These are phyloP conservation scores for Lathyrus oleraceus DNA, from an alignment of 306 rosid species.

Conservation along the genomic window DNA sequence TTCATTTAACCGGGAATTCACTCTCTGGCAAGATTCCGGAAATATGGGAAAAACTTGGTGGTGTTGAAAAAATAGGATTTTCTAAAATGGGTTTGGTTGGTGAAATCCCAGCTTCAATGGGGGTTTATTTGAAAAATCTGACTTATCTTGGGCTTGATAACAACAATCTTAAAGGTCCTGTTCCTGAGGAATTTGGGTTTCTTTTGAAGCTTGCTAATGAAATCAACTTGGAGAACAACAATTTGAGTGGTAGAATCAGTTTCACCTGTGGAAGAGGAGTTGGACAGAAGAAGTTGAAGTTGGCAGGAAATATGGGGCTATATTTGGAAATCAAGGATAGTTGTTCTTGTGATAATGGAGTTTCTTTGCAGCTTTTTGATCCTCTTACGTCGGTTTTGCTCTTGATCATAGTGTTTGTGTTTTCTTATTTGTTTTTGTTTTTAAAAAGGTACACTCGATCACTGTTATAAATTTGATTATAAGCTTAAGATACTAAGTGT, in stretches of 20 bases:
- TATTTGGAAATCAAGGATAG: conserved; percentile 44
- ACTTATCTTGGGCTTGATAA: conserved; percentile 72
- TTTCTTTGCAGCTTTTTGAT: conserved; percentile 43
- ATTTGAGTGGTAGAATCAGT: conserved; percentile 60
- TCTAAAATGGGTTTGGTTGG: conserved; percentile 69
- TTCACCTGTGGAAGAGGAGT: conserved; percentile 31
- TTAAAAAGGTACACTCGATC: too few species aligned
- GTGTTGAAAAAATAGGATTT: conserved; percentile 55
- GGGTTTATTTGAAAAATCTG: conserved; percentile 52
- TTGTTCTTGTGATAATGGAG: background rate
- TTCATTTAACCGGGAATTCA: conserved; percentile 69
- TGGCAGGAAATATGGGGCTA: conserved; percentile 62
- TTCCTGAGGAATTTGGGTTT: conserved; percentile 62
- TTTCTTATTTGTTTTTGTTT: background rate
- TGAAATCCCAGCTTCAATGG: conserved; percentile 71
- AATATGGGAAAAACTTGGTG: conserved; percentile 62
- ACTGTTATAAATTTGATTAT: too few species aligned
- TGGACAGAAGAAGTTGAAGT: conserved; percentile 48
- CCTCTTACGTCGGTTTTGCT: conserved; percentile 23
- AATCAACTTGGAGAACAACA: conserved; percentile 82
- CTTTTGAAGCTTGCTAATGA: conserved; percentile 49
- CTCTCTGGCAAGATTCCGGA: conserved; percentile 76
- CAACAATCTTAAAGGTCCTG: conserved; percentile 69
- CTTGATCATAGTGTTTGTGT: background rate
- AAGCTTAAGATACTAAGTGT: conserved; percentile 8